phyloP scores from a whole-genome alignment of 1,284 basidiomycete species.

The Ustilago crameri region DNA sequence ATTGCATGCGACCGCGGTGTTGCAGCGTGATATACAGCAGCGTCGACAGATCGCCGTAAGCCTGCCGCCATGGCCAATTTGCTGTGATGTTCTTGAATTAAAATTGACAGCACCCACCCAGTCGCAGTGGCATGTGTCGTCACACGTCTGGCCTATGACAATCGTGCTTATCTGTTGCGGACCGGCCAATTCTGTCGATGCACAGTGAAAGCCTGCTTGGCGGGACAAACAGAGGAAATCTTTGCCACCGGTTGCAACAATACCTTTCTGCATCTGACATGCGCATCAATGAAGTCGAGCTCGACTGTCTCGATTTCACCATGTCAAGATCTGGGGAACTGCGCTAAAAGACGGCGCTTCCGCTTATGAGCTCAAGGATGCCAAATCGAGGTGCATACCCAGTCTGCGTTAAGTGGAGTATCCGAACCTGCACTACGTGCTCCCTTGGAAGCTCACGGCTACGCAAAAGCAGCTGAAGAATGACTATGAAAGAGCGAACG shows the following conservation, averaged over 20 bases:
- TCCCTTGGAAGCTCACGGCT: neutral
- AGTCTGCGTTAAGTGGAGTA: neutral
- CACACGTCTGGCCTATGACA: constrained; percentile 14
- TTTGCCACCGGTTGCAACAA: neutral
- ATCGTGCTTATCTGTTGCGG: neutral
- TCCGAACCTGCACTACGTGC: neutral
- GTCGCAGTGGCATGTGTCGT: constrained; percentile 16
- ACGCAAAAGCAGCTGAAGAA: neutral
- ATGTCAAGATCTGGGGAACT: constrained; percentile 11
- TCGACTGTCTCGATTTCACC: constrained; percentile 10
- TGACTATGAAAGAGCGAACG: neutral
- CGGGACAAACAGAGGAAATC: constrained; percentile 27
- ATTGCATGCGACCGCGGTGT: too few species aligned
- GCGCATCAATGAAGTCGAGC: constrained; percentile 27
- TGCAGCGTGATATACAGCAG: too few species aligned
- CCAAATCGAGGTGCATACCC: constrained; percentile 12
- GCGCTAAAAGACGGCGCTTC: constrained; percentile 15
- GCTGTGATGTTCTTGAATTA: too few species aligned
- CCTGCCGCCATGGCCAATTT: too few species aligned
- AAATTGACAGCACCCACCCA: constrained; percentile 1
- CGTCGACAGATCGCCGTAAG: too few species aligned
- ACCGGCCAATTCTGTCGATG: neutral
- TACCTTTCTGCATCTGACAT: neutral
- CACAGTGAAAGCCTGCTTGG: constrained; percentile 2
- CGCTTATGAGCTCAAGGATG: constrained; percentile 30